Conservation (phyloP, 805 yeast species). For the Metschnikowia corniflorae region DNA sequence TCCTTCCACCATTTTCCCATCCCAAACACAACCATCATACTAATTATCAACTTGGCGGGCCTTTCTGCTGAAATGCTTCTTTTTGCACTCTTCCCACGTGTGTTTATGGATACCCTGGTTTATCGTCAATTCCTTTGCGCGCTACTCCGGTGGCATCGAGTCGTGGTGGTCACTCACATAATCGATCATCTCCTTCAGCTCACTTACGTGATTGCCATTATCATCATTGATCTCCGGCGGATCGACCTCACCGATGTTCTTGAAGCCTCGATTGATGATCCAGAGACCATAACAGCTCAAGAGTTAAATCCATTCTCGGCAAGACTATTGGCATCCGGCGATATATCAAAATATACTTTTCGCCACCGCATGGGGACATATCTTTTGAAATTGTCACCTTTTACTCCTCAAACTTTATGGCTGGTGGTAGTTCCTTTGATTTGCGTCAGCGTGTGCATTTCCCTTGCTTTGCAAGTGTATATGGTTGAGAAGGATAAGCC, state of each 20-base stretch:
- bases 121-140: slow-evolving; percentile 1
- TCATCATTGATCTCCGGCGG: slow-evolving; percentile 64
- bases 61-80: slow-evolving; percentile 8
- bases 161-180: slow-evolving; percentile 39
- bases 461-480: slow-evolving; percentile 1
- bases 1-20: slow-evolving; percentile 12
- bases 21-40: slow-evolving; percentile 25
- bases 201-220: slow-evolving; percentile 61
- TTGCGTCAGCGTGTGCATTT: slow-evolving; percentile 12
- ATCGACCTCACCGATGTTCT: slow-evolving; percentile 55
- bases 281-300: slow-evolving; percentile 18
- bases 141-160: not conserved
- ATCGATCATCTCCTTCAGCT: slow-evolving; percentile 60
- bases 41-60: slow-evolving; percentile 20
- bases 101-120: not conserved
- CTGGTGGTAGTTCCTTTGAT: slow-evolving; percentile 13
- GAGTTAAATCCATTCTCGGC: slow-evolving; percentile 29
- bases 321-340: slow-evolving; percentile 18
- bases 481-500: not conserved
- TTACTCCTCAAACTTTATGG: slow-evolving; percentile 12
- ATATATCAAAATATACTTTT: slow-evolving; percentile 16
- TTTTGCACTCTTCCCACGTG: slow-evolving; percentile 3
- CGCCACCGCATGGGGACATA: slow-evolving; percentile 28
- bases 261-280: slow-evolving; percentile 7
- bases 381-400: slow-evolving; percentile 12